Evolutionary conservation across 1,284 basidiomycete species (phyloP).

Genomic region (Fomitopsis schrenkii): DNA sequence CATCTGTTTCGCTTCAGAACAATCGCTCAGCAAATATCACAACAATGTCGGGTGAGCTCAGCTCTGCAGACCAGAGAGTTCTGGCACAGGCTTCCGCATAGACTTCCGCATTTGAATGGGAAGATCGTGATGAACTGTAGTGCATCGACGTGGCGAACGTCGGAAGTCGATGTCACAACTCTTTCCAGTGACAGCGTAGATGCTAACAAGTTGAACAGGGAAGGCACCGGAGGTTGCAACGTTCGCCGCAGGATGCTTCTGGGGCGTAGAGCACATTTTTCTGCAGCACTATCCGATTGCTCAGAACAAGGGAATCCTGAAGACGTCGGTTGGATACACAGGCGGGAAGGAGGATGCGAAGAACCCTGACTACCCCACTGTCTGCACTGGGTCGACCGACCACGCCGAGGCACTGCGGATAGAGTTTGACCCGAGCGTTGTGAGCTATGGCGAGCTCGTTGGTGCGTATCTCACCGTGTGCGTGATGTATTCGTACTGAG

Average conservation of each 20-base stretch:
- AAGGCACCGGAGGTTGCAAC: slow-evolving; percentile 57
- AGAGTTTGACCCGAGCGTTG: slow-evolving; percentile 77
- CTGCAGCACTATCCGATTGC: slow-evolving; percentile 72
- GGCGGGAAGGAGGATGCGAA: slow-evolving; percentile 59
- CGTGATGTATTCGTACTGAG: neutral
- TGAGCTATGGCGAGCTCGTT: slow-evolving; percentile 81
- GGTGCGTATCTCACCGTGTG: slow-evolving; percentile 38
- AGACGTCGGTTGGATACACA: slow-evolving; percentile 78
- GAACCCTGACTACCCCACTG: slow-evolving; percentile 69
- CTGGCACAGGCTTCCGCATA: too few species aligned
- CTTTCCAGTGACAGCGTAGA: neutral
- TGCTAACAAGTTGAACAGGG: slow-evolving; percentile 5
- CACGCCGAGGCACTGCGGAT: slow-evolving; percentile 91
- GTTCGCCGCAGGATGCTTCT: slow-evolving; percentile 72
- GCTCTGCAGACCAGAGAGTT: too few species aligned
- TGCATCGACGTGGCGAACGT: too few species aligned
- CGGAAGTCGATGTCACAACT: too few species aligned
- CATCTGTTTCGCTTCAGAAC: neutral
- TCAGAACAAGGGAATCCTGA: slow-evolving; percentile 64
- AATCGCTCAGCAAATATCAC: neutral
- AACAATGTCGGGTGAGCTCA: slow-evolving; percentile 4
- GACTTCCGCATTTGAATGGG: too few species aligned
- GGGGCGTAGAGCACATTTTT: slow-evolving; percentile 88
- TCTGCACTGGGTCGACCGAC: slow-evolving; percentile 79
- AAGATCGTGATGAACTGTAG: too few species aligned